These are phyloP conservation scores for Sanchytrium tribonematis DNA, from an alignment of 371 early-diverging fungal species.

Conservation along the genomic window DNA sequence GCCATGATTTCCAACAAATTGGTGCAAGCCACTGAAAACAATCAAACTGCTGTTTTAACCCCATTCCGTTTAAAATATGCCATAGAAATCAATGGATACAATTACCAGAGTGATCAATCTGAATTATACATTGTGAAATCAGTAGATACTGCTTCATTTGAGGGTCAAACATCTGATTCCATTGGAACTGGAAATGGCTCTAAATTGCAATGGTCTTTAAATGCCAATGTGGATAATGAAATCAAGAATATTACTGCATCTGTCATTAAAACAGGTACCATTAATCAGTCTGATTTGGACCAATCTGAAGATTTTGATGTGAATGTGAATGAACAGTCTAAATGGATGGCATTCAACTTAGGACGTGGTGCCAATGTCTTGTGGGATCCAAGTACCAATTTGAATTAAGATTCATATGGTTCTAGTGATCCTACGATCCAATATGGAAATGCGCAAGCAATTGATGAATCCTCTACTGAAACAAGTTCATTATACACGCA, in stretches of 20 bases:
- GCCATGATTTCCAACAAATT: neutral
- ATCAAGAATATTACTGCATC: neutral
- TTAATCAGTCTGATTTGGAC: neutral
- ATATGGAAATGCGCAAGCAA: too few species aligned
- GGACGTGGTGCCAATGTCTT: neutral
- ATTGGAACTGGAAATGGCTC: neutral
- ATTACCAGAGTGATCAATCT: neutral
- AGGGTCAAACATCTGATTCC: neutral
- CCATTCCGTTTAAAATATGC: neutral
- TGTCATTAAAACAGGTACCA: neutral
- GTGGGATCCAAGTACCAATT: neutral
- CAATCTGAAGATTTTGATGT: neutral
- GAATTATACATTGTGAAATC: neutral
- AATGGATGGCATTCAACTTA: neutral
- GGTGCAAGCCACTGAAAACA: neutral
- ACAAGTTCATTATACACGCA: too few species aligned
- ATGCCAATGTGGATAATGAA: neutral
- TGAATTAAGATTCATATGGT: neutral
- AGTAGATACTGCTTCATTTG: neutral
- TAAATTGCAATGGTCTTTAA: neutral
- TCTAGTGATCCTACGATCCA: too few species aligned
- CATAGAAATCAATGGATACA: neutral
- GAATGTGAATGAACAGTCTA: neutral
- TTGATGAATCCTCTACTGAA: too few species aligned
- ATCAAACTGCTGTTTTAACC: neutral